Percentiles rank a stretch among this genome's conserved stretches.
Evolutionary conservation across 1,139 yeast genomes (phyloP).

Genomic region (Diutina ranongensis): DNA sequence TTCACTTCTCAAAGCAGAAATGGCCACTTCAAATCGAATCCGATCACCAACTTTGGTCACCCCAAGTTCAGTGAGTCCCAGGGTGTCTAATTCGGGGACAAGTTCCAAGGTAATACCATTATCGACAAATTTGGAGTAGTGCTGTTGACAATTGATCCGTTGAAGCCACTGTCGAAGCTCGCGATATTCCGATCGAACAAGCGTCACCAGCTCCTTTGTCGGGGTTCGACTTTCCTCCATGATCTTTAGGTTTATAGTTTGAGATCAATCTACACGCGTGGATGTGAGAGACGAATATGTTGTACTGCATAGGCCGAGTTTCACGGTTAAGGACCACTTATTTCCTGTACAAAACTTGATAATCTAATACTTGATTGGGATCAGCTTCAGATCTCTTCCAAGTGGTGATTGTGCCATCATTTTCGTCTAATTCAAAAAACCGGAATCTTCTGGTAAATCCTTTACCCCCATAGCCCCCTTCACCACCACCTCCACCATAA

Average conservation of each 20-base stretch:
- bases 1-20: slow-evolving; percentile 30
- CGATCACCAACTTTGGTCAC: slow-evolving; percentile 76
- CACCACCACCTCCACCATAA: slow-evolving; percentile 12
- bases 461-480: slow-evolving; percentile 52
- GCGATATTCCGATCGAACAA: slow-evolving; percentile 1
- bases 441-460: slow-evolving; percentile 52
- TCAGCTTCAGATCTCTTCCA: slow-evolving; percentile 62
- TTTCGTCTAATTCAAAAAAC: slow-evolving; percentile 52
- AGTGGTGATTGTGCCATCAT: slow-evolving; percentile 38
- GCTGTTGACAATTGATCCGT: slow-evolving; percentile 26
- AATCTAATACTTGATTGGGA: slow-evolving; percentile 21
- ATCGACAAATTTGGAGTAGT: slow-evolving; percentile 24
- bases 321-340: not conserved
- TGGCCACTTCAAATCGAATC: slow-evolving; percentile 47
- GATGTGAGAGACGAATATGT: too few relatives aligned
- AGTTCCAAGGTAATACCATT: slow-evolving; percentile 51
- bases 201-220: slow-evolving; percentile 5
- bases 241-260: not conserved
- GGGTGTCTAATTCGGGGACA: slow-evolving; percentile 52
- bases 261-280: not conserved
- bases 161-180: slow-evolving; percentile 12
- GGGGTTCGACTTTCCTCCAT: slow-evolving; percentile 4
- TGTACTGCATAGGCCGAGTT: too few relatives aligned
- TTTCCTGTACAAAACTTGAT: not conserved
- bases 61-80: slow-evolving; percentile 66